These are phyloP conservation scores for Fraxinus sp. DNA, from an alignment of 305 asterid genomes.

Conservation along the genomic window DNA sequence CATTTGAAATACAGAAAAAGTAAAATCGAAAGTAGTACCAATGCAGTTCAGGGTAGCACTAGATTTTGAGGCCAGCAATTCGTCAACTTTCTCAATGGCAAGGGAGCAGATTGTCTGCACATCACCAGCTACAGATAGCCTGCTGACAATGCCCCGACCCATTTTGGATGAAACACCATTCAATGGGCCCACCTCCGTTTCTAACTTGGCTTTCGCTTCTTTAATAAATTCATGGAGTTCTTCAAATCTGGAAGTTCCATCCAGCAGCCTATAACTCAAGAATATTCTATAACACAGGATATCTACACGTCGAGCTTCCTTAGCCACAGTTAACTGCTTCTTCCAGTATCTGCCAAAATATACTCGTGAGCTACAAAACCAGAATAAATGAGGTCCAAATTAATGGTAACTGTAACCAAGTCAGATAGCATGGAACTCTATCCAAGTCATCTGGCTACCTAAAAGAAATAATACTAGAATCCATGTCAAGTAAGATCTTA, in stretches of 20 bases:
- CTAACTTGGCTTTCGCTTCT: constrained; percentile 79
- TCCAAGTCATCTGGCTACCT: neutral
- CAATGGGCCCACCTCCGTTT: constrained; percentile 83
- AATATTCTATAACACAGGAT: constrained; percentile 70
- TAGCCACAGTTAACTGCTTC: constrained; percentile 81
- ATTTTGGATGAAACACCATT: constrained; percentile 82
- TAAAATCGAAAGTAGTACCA: constrained; percentile 36
- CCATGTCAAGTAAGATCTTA: neutral
- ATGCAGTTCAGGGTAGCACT: constrained; percentile 31
- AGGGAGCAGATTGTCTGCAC: constrained; percentile 77
- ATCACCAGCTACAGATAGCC: constrained; percentile 76
- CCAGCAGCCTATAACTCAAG: constrained; percentile 76
- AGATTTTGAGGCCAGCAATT: constrained; percentile 47
- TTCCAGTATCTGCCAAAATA: constrained; percentile 68
- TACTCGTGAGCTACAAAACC: neutral
- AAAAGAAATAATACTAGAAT: neutral
- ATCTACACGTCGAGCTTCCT: constrained; percentile 90
- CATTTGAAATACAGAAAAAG: constrained; percentile 16
- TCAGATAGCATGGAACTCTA: neutral
- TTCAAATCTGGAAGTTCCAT: constrained; percentile 71
- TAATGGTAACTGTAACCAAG: neutral
- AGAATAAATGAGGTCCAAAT: neutral
- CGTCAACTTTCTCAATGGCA: constrained; percentile 82
- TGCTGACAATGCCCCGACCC: constrained; percentile 89
- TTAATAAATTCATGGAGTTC: constrained; percentile 71